Evolutionary conservation across 139 green algal genomes (phyloP), one percentile per base, ranked within the genome.

Genomic region (Chlorella sorokiniana): DNA sequence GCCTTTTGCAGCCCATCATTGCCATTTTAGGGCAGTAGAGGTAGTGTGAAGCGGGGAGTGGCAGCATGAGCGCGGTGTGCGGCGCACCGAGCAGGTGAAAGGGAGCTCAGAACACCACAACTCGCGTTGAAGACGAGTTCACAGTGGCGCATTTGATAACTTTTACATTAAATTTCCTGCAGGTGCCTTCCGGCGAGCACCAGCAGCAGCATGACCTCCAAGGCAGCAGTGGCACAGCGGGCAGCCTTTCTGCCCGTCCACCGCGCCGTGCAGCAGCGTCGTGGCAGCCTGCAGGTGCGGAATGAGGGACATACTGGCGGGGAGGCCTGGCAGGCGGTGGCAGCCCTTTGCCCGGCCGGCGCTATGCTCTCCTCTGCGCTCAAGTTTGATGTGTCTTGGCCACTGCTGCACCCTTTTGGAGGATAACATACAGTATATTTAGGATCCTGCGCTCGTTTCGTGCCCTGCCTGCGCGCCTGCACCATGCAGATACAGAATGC

Each of bases 401-500:
- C 14, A 11, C 48, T 59, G 48, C 16, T 16, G 16, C 48, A 59
- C n/a, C n/a, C n/a, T n/a, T n/a, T n/a, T n/a, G n/a, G n/a, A n/a
- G n/a, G n/a, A n/a, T n/a, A n/a, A n/a, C n/a, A n/a, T n/a, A n/a
- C n/a, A n/a, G n/a, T n/a, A n/a, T n/a, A n/a, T n/a, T n/a, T n/a
- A n/a, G n/a, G n/a, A 59, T 59, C 48, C 48, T 59, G 16, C 48
- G 14, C 14, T 22, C 56, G 18, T n/a, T 33, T n/a, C 56, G 6
- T 65, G 56, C 23, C 22, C 56, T 65, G 56, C 23, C n/a, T n/a
- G n/a, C n/a, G n/a, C n/a, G n/a, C n/a, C n/a, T 52, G 33, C 61
- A 6, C 1, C 0, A 8, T 70, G 68, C 87, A 97, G 91, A 90
- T 97, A 45, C 76, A 78, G 29, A 88, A 83, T 42, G 94, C 94